phyloP scores from a whole-genome alignment of 345 rosid species.

The Luvunga scandens region DNA sequence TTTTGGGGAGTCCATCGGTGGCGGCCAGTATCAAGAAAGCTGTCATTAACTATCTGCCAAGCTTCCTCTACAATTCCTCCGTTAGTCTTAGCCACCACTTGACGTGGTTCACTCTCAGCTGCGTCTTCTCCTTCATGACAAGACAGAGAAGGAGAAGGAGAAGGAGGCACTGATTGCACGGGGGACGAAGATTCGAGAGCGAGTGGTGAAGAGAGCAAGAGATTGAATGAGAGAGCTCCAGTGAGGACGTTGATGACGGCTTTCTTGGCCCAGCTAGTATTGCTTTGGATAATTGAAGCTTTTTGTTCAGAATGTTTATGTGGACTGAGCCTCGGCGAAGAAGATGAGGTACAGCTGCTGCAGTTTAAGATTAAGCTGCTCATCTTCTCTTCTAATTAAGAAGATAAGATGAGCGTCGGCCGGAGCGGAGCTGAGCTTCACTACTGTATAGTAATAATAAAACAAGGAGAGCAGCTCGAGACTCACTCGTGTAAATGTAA shows the following conservation, averaged over 20 bases:
- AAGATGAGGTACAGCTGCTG: constrained; percentile 29
- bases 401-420: background rate
- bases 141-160: constrained; percentile 27
- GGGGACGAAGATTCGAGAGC: constrained; percentile 33
- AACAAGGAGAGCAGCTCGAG: too few species aligned
- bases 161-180: constrained; percentile 11
- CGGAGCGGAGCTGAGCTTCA: background rate
- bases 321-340: background rate
- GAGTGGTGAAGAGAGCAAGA: constrained; percentile 54
- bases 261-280: constrained; percentile 27
- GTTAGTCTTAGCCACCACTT: constrained; percentile 35
- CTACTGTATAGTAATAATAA: too few species aligned
- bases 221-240: constrained; percentile 61
- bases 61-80: constrained; percentile 84
- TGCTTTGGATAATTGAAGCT: background rate
- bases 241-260: constrained; percentile 36
- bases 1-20: constrained; percentile 62
- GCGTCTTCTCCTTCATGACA: constrained; percentile 51
- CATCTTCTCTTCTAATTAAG: constrained; percentile 29
- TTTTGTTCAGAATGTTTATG: background rate
- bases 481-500: too few species aligned
- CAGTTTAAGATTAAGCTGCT: constrained; percentile 39
- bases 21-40: constrained; percentile 55
- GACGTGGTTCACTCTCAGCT: constrained; percentile 32
- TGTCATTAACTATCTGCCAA: constrained; percentile 83